A percentile compares a stretch with the other conserved stretches of the same genome.
phyloP scores from a whole-genome alignment of 140 eudicot species.

The Bidens hawaiensis region DNA sequence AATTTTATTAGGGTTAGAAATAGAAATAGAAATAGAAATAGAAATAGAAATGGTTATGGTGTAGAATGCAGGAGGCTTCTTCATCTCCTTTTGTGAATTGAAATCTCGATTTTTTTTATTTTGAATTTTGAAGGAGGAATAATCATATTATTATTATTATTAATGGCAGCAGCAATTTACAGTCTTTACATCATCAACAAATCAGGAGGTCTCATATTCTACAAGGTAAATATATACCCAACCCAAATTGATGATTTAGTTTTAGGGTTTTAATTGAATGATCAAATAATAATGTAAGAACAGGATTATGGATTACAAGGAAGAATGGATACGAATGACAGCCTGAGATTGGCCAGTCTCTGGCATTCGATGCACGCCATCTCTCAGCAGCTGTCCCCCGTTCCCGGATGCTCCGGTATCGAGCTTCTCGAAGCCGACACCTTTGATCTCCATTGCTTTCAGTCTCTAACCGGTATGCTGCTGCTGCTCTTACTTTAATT shows the following conservation, averaged over 20 bases:
- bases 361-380: constrained; percentile 99
- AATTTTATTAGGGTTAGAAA: no score
- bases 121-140: no score
- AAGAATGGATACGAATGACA: constrained; percentile 96
- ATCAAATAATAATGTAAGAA: neutral
- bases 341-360: constrained; percentile 80
- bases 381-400: constrained; percentile 87
- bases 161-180: constrained; percentile 39
- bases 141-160: no score
- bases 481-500: no score
- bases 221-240: constrained; percentile 34
- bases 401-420: constrained; percentile 64
- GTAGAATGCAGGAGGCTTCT: no score
- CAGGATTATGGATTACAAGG: constrained; percentile 96
- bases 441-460: constrained; percentile 93
- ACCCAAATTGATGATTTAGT: no score
- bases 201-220: constrained; percentile 73
- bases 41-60: no score
- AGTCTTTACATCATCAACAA: constrained; percentile 63
- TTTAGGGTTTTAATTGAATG: no score
- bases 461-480: constrained; percentile 88
- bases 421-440: constrained; percentile 95
- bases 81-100: no score
- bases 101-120: no score
- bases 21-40: no score